Percentiles rank a stretch among this genome's conserved stretches.
Evolutionary conservation across 257 asterid species (phyloP).

Genomic region (Lithospermum erythrorhizon): DNA sequence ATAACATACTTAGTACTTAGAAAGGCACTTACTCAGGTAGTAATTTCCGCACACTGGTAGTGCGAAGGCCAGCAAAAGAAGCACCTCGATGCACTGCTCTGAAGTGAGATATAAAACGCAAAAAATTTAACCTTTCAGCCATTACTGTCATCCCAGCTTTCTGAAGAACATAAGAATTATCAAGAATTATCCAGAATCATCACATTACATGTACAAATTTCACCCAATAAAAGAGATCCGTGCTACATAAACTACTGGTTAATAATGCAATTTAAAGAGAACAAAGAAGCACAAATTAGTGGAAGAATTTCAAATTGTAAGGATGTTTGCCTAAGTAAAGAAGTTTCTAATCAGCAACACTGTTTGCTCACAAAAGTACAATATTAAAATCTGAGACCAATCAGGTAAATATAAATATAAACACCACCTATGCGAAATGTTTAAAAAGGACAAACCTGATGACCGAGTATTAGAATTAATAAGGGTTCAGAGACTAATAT

Average conservation of each 20-base stretch:
- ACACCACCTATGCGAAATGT: background rate
- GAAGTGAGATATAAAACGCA: constrained; percentile 87
- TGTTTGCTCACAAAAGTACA: background rate
- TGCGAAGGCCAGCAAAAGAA: constrained; percentile 95
- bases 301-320: background rate
- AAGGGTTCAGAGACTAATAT: background rate
- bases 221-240: background rate
- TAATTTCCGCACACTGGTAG: constrained; percentile 93
- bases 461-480: background rate
- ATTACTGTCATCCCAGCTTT: constrained; percentile 88
- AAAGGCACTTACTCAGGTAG: constrained; percentile 78
- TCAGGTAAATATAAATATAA: background rate
- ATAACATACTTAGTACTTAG: constrained; percentile 4
- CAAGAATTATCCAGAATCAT: background rate
- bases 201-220: background rate
- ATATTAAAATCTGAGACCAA: background rate
- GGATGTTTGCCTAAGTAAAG: background rate
- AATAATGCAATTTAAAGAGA: background rate
- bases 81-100: constrained; percentile 98
- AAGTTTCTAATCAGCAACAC: background rate
- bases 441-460: background rate
- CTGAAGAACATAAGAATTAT: constrained; percentile 21
- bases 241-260: background rate
- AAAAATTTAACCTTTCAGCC: constrained; percentile 87
- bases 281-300: background rate